A percentile compares a stretch with the other conserved stretches of the same genome.
Conservation (phyloP, 192 early-diverging fungal genomes). For the Linnemannia schmuckeri region DNA sequence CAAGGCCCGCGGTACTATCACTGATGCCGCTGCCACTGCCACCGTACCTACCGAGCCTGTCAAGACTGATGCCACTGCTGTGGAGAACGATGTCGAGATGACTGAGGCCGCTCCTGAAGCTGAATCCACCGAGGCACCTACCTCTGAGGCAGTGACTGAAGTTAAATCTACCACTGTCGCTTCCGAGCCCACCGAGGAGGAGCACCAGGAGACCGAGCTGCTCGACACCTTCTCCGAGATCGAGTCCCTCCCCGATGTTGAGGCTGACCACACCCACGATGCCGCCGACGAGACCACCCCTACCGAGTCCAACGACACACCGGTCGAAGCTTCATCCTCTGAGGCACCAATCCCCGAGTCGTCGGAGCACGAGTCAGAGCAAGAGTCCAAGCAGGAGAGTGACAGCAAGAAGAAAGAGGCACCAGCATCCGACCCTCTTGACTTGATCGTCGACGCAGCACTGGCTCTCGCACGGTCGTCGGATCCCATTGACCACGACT, state of each 20-base stretch:
- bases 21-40: neutral
- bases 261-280: neutral
- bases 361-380: neutral
- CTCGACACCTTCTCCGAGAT: conserved; percentile 34
- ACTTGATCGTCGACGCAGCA: conserved; percentile 39
- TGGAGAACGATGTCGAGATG: neutral
- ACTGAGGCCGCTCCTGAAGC: conserved; percentile 9
- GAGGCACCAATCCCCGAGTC: neutral
- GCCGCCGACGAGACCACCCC: neutral
- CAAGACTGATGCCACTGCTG: conserved; percentile 1
- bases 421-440: conserved; percentile 25
- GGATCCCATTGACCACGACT: conserved; percentile 35
- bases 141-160: too few relatives aligned
- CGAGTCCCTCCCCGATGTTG: conserved; percentile 37
- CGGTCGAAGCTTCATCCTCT: neutral
- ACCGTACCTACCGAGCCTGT: neutral
- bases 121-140: too few relatives aligned
- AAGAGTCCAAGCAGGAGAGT: conserved; percentile 8
- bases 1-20: conserved; percentile 10
- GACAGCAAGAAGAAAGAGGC: neutral
- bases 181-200: neutral
- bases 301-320: neutral
- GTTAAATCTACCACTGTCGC: too few relatives aligned
- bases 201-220: neutral
- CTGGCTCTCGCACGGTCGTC: conserved; percentile 8